phyloP scores from a whole-genome alignment of 805 yeast species.

The Barnettozyma botsteinii region DNA sequence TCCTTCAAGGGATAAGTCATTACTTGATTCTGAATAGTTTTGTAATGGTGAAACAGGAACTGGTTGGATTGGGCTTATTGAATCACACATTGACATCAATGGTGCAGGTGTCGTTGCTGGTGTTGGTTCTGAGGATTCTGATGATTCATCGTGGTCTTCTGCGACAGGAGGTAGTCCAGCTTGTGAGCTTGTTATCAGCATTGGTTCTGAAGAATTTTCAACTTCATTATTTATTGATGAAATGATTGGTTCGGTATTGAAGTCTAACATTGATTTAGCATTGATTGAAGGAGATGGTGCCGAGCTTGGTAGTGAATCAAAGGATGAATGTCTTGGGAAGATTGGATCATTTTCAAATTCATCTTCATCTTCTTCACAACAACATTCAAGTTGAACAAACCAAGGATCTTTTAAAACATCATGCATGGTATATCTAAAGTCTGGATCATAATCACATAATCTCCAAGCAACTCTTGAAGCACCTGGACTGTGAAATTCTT shows the following conservation, averaged over 20 bases:
- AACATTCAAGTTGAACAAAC: conserved; percentile 54
- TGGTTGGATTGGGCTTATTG: not conserved
- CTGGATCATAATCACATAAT: conserved; percentile 57
- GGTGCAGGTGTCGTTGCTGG: not conserved
- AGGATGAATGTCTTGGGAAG: conserved; percentile 2
- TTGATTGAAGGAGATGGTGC: conserved; percentile 6
- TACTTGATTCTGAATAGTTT: not conserved
- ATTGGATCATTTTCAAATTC: conserved; percentile 15
- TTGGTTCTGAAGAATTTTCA: conserved; percentile 3
- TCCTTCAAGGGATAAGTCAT: not conserved
- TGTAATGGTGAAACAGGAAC: not conserved
- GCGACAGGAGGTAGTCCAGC: conserved; percentile 12
- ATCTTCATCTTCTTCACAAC: conserved; percentile 41
- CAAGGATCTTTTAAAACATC: conserved; percentile 57
- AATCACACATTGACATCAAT: not conserved
- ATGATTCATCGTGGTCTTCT: conserved; percentile 12
- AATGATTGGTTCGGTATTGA: conserved; percentile 3
- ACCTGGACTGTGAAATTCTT: conserved; percentile 49
- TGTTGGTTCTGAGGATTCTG: conserved; percentile 1
- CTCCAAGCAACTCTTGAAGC: conserved; percentile 72
- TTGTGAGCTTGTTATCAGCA: conserved; percentile 1
- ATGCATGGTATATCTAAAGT: conserved; percentile 47
- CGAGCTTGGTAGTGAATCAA: conserved; percentile 8
- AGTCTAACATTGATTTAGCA: conserved; percentile 23
- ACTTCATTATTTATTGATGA: not conserved